Conservation (phyloP, 1,284 basidiomycete genomes). For the Ganoderma leucocontextum region DNA sequence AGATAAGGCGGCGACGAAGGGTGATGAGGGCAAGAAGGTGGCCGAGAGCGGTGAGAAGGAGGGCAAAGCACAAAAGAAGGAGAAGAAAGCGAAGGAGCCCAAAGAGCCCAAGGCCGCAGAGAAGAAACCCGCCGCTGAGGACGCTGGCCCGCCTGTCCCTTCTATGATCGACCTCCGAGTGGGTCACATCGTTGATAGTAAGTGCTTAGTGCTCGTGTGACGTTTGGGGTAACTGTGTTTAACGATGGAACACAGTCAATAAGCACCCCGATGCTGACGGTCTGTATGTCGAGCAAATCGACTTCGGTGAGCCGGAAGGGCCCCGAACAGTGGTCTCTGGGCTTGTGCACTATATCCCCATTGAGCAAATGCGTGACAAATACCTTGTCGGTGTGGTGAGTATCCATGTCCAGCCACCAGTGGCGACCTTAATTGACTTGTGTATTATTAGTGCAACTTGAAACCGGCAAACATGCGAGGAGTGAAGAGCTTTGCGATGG, state of each 20-base stretch:
- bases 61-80: conserved; percentile 48
- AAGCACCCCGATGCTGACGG: conserved; percentile 96
- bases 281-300: conserved; percentile 95
- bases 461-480: conserved; percentile 97
- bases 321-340: conserved; percentile 95
- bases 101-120: conserved; percentile 43
- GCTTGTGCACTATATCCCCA: conserved; percentile 93
- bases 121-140: conserved; percentile 53
- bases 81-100: conserved; percentile 61
- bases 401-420: conserved; percentile 23
- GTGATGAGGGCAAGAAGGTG: conserved; percentile 39
- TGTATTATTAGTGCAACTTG: conserved; percentile 78
- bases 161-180: conserved; percentile 96
- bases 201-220: conserved; percentile 46
- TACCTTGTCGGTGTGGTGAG: conserved; percentile 87
- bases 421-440: conserved; percentile 13
- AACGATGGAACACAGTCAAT: conserved; percentile 62
- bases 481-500: conserved; percentile 96
- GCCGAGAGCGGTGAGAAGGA: conserved; percentile 40
- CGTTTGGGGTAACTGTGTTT: background rate
- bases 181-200: conserved; percentile 89
- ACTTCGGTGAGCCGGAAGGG: conserved; percentile 92
- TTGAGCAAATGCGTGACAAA: conserved; percentile 90
- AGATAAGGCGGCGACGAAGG: conserved; percentile 39
- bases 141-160: conserved; percentile 80